Percentiles rank a stretch among this genome's conserved stretches.
These are phyloP conservation scores for Sordaria brevicollis DNA, from an alignment of 495 filamentous ascomycete genomes.

Conservation along the genomic window DNA sequence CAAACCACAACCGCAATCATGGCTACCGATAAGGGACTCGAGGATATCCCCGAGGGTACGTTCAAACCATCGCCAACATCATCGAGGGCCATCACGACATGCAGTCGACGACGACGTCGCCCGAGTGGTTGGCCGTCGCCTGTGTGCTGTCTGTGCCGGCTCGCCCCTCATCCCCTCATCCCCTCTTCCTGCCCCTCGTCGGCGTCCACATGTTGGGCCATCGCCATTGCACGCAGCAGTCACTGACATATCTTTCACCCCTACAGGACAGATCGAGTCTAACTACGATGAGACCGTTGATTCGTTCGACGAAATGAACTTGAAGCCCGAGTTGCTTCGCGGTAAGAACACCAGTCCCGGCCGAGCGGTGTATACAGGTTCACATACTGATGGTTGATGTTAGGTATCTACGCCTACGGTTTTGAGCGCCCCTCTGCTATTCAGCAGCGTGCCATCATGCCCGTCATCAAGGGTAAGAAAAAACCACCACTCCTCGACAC, in stretches of 20 bases:
- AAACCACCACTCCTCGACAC: neutral
- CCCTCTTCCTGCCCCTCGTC: neutral
- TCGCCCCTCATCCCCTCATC: neutral
- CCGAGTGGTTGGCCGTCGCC: neutral
- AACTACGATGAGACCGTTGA: conserved; percentile 99
- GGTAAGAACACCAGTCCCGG: conserved; percentile 45
- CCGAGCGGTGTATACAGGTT: neutral
- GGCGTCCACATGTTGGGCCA: neutral
- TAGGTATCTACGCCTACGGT: conserved; percentile 98
- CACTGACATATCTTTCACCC: conserved; percentile 8
- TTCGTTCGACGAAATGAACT: conserved; percentile 95
- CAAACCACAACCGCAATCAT: conserved; percentile 66
- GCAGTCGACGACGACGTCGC: neutral
- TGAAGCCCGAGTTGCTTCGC: conserved; percentile 93
- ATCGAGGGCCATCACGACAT: neutral
- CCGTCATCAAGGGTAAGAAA: conserved; percentile 95
- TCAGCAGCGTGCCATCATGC: conserved; percentile 98
- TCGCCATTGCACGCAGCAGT: neutral
- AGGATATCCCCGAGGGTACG: conserved; percentile 87
- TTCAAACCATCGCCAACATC: conserved; percentile 3
- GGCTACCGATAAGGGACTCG: conserved; percentile 92
- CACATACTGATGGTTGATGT: conserved; percentile 8
- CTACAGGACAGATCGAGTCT: conserved; percentile 91
- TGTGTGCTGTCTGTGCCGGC: neutral
- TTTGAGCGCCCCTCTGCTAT: conserved; percentile 99